Conservation (phyloP, 2,329 filamentous ascomycete genomes). For the Colletotrichum lini region DNA sequence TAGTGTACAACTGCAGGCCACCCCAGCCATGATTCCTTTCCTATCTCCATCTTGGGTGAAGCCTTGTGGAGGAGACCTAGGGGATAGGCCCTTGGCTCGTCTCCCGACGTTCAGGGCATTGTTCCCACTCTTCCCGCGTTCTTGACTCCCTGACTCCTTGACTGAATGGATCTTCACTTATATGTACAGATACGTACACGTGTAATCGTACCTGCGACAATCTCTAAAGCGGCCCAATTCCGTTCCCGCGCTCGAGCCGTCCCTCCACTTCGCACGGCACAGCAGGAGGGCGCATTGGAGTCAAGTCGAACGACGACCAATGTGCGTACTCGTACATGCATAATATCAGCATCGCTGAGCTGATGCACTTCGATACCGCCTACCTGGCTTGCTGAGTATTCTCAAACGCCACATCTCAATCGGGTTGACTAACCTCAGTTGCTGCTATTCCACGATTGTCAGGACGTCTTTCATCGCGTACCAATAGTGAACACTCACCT, state of each 20-base stretch:
- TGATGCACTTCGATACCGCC: neutral
- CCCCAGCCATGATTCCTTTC: conserved; percentile 15
- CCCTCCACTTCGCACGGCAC: neutral
- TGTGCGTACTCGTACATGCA: neutral
- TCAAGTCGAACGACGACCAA: too few species aligned
- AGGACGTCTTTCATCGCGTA: neutral
- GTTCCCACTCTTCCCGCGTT: conserved; percentile 13
- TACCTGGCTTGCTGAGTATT: neutral
- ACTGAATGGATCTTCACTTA: too few species aligned
- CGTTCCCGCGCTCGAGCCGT: conserved; percentile 14
- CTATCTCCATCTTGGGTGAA: conserved; percentile 25
- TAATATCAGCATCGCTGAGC: neutral
- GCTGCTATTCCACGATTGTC: neutral
- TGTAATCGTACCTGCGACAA: neutral
- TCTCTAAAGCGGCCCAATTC: conserved; percentile 22
- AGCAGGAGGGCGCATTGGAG: neutral
- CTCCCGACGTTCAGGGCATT: conserved; percentile 16
- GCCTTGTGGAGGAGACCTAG: conserved; percentile 27
- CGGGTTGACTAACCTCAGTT: neutral
- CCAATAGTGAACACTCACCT: conserved; percentile 12
- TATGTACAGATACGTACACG: neutral
- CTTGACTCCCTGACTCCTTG: neutral
- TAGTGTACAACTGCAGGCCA: neutral
- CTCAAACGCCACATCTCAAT: neutral
- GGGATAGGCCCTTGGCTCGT: conserved; percentile 7